Conservation (phyloP, 2,329 filamentous ascomycete species). For the Pseudogymnoascus sp. region DNA sequence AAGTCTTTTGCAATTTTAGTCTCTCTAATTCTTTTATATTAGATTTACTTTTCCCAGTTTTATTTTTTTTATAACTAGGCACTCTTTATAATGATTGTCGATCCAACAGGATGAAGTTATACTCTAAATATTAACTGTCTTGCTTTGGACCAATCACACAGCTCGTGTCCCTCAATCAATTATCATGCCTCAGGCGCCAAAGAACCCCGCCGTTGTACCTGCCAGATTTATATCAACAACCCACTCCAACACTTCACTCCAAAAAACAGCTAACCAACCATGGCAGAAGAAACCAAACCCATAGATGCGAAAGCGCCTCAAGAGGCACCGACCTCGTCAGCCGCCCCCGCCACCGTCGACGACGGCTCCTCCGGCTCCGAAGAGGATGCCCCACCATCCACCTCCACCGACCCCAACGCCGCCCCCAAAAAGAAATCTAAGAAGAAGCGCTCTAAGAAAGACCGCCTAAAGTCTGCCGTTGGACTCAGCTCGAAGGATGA, state of each 20-base stretch:
- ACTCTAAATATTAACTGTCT: not conserved
- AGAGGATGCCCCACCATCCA: slow-evolving; percentile 24
- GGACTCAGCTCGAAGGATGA: slow-evolving; percentile 23
- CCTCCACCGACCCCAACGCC: slow-evolving; percentile 25
- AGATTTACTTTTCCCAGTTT: not conserved
- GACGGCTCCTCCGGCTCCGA: slow-evolving; percentile 39
- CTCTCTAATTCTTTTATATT: not conserved
- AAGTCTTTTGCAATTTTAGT: not conserved
- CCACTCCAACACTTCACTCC: not conserved
- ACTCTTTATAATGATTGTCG: not conserved
- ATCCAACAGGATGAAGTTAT: not conserved
- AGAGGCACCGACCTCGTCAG: not conserved
- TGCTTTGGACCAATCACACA: not conserved
- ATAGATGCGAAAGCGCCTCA: not conserved
- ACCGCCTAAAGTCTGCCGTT: slow-evolving; percentile 44
- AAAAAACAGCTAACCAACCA: not conserved
- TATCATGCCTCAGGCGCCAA: not conserved
- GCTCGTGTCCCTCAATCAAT: not conserved
- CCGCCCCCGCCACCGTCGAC: slow-evolving; percentile 32
- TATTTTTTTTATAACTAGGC: too few relatives aligned
- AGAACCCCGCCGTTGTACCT: slow-evolving; percentile 4
- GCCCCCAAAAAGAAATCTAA: slow-evolving; percentile 36
- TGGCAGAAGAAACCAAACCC: slow-evolving; percentile 11
- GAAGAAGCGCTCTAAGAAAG: slow-evolving; percentile 59
- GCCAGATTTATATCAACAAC: slow-evolving; percentile 3